These are phyloP conservation scores for Pleurotus tuoliensis DNA, from an alignment of 768 basidiomycete species.

Conservation along the genomic window DNA sequence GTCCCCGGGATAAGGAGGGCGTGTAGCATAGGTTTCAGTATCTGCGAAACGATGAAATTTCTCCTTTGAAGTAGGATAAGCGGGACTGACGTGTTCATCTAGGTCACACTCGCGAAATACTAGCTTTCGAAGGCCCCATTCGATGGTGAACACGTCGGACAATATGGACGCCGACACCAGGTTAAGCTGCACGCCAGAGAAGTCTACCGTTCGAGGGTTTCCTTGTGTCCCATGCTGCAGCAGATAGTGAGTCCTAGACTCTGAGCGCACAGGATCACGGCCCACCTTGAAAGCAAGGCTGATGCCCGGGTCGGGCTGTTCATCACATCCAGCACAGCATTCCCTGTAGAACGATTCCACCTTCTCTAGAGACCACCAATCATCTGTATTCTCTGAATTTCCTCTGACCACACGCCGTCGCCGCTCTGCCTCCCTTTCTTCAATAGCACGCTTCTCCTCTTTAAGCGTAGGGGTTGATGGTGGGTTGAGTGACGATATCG, in stretches of 20 bases:
- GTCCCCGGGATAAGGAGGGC: constrained; percentile 81
- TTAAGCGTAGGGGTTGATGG: constrained; percentile 76
- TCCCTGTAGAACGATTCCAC: constrained; percentile 86
- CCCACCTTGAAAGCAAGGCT: constrained; percentile 69
- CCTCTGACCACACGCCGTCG: constrained; percentile 62
- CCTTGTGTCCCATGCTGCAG: constrained; percentile 47
- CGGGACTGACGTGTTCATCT: constrained; percentile 64
- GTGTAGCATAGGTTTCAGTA: constrained; percentile 86
- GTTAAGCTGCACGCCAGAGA: constrained; percentile 77
- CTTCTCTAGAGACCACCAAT: constrained; percentile 85
- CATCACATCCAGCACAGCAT: constrained; percentile 77
- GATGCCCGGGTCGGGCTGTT: constrained; percentile 60
- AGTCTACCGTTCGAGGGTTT: constrained; percentile 68
- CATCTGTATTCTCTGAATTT: constrained; percentile 40
- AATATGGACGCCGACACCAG: constrained; percentile 70
- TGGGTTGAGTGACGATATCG: constrained; percentile 80
- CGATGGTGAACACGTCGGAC: constrained; percentile 87
- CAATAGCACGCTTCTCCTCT: constrained; percentile 80
- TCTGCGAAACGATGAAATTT: constrained; percentile 33
- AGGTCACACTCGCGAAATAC: constrained; percentile 85
- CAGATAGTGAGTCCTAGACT: neutral
- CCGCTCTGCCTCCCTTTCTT: constrained; percentile 70
- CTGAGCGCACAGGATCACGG: constrained; percentile 8
- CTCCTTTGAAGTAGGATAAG: constrained; percentile 1
- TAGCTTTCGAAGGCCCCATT: constrained; percentile 89